A percentile compares a stretch with the other conserved stretches of the same genome.
Conservation (phyloP, 768 basidiomycete species). For the Auriculariales sp. region DNA sequence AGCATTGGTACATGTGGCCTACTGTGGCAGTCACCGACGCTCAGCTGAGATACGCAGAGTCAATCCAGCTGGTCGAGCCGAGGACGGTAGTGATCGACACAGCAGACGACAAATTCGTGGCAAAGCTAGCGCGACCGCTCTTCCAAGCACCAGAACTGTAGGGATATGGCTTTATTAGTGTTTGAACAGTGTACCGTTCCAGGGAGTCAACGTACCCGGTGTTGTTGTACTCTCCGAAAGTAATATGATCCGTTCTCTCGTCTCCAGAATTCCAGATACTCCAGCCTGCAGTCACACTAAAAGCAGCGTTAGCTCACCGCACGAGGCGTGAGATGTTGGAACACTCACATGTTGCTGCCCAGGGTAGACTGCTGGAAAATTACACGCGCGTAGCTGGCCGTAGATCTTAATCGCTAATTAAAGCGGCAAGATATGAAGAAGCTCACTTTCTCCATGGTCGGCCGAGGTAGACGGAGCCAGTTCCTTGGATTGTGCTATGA, state of each 20-base stretch:
- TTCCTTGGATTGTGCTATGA: constrained; percentile 1
- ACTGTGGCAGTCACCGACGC: too few species aligned
- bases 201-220: constrained; percentile 14
- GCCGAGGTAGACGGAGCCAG: constrained; percentile 27
- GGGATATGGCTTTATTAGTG: not conserved
- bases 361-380: constrained; percentile 33
- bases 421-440: constrained; percentile 1
- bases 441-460: constrained; percentile 33
- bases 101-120: constrained; percentile 18
- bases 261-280: constrained; percentile 27
- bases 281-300: constrained; percentile 21
- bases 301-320: constrained; percentile 14
- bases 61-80: not conserved
- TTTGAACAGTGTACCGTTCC: too few species aligned
- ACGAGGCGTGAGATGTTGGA: not conserved
- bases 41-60: not conserved
- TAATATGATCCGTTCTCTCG: constrained; percentile 25
- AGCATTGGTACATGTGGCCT: too few species aligned
- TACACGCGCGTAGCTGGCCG: constrained; percentile 16
- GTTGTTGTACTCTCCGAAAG: constrained; percentile 32
- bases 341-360: constrained; percentile 13
- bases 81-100: not conserved
- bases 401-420: not conserved
- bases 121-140: constrained; percentile 24
- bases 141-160: constrained; percentile 18